Base-by-base conservation (phyloP, 495 filamentous ascomycete species). In the Annulohypoxylon moriforme region DNA sequence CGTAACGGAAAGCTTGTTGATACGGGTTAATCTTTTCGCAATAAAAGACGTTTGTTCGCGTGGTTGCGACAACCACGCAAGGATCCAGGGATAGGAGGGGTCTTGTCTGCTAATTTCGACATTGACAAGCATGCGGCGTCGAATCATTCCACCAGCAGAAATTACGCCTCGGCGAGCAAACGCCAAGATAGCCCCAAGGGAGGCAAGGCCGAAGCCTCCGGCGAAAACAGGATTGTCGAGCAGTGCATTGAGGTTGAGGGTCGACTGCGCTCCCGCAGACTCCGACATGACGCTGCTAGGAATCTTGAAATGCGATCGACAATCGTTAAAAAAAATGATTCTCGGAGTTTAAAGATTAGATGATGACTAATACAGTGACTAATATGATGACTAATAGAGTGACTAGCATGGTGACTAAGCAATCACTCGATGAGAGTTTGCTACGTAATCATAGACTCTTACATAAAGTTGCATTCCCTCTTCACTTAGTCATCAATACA, bases 41-140 rank as follows among this genome's bases (percentile, higher is more conserved):
- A 85, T 56, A 52, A 86, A 80, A 25, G 85, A 82, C 1, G 59
- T 76, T 72, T 79, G 81, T 57, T 75, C 84, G 64, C 94, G 93
- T 63, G 94, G 94, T 29, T 91, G 83, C 14, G 94, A 92, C 82
- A 99, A 92, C 94, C 96, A 99, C 42, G 93, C 88, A 3, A 99
- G 86, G 36, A 98, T 89, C 95, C 96, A 98, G 60, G 88, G 89
- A 79, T 98, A 99, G 11, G 95, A 93, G 55, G 94, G 90, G 78
- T 98, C 96, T 74, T 93, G 92, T 75, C 92, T 92, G 75, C 90
- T 94, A 77, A 99, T 97, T 78, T 98, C 96, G 71, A 98, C 87
- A 75, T 98, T 92, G 59, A 98, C 93, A 8, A 99, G 90, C 83
- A 99, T 89, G 56, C 94, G 92, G 49, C 91, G 89, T 42, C 92